A percentile compares a stretch with the other conserved stretches of the same genome.
Conservation (phyloP, 768 basidiomycete species). For the Rhizopogon rudus region DNA sequence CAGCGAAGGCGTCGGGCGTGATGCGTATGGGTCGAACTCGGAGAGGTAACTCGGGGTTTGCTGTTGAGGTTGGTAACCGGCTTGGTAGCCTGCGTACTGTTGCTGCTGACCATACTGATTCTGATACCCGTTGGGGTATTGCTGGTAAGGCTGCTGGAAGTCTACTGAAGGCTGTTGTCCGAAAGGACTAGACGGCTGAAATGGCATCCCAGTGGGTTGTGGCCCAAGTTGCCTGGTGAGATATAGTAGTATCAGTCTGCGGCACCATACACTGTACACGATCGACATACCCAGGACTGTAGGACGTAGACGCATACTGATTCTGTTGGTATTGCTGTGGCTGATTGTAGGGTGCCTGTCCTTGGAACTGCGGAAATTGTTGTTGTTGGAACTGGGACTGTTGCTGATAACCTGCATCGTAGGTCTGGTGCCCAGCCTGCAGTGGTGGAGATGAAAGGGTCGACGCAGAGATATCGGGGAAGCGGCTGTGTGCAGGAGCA, state of each 20-base stretch:
- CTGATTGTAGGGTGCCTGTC: constrained; percentile 3
- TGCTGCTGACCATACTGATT: constrained; percentile 15
- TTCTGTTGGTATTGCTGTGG: constrained; percentile 17
- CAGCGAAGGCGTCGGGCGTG: constrained; percentile 11
- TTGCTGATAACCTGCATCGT: constrained; percentile 26
- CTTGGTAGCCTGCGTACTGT: constrained; percentile 25
- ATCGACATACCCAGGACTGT: constrained; percentile 17
- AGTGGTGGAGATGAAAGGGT: constrained; percentile 28
- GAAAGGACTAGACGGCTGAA: constrained; percentile 52
- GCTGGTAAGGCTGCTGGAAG: constrained; percentile 11
- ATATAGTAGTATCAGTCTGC: background rate
- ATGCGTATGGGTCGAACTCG: constrained; percentile 38
- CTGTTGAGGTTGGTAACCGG: constrained; percentile 19
- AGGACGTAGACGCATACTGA: constrained; percentile 18
- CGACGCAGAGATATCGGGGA: constrained; percentile 52
- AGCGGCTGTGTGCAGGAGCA: constrained; percentile 45
- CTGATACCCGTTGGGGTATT: constrained; percentile 19
- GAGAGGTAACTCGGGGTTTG: constrained; percentile 22
- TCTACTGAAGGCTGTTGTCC: constrained; percentile 41
- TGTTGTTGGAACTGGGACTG: constrained; percentile 28
- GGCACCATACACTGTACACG: constrained; percentile 9
- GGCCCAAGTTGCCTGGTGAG: constrained; percentile 20
- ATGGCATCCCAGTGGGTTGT: constrained; percentile 28
- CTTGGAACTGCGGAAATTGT: constrained; percentile 10
- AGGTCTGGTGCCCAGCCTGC: constrained; percentile 16